Percentiles rank a stretch among this genome's conserved stretches.
Evolutionary conservation across 2,329 filamentous ascomycete species (phyloP).

Genomic region (Bipolaris bicolor): DNA sequence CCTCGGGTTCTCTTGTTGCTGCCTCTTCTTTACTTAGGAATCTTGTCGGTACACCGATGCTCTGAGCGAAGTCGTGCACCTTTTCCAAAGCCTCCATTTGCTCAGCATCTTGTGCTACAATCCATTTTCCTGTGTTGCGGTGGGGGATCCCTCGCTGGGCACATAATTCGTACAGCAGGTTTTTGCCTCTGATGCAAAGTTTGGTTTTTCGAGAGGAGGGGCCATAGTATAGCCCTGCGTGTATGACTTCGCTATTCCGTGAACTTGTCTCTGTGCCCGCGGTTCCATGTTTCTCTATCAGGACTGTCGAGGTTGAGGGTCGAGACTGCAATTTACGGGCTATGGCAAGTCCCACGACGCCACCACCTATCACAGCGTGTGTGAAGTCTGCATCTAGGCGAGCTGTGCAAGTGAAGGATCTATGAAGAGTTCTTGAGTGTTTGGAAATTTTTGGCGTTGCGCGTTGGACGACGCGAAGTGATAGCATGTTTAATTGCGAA

Average conservation of each 20-base stretch:
- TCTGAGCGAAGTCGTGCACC: conserved; percentile 60
- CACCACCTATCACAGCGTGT: conserved; percentile 71
- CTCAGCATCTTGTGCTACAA: conserved; percentile 79
- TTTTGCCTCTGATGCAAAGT: conserved; percentile 79
- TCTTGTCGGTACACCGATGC: conserved; percentile 70
- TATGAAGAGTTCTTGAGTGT: background rate
- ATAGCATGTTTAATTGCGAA: conserved; percentile 16
- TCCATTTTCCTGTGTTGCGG: conserved; percentile 86
- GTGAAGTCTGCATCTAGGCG: conserved; percentile 63
- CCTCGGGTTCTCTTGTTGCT: conserved; percentile 70
- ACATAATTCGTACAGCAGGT: conserved; percentile 82
- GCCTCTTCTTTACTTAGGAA: conserved; percentile 72
- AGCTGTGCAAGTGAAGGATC: conserved; percentile 36
- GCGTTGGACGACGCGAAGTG: conserved; percentile 13
- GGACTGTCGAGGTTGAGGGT: conserved; percentile 68
- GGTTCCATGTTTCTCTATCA: conserved; percentile 78
- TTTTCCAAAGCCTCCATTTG: conserved; percentile 70
- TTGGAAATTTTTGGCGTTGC: background rate
- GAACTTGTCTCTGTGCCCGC: conserved; percentile 86
- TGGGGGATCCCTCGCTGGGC: conserved; percentile 69
- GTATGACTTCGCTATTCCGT: conserved; percentile 94
- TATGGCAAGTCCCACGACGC: conserved; percentile 80
- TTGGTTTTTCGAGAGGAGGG: conserved; percentile 75
- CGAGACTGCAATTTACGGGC: conserved; percentile 72
- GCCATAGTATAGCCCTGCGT: conserved; percentile 93